Evolutionary conservation across 148 eudicot species (phyloP), one percentile per base, ranked within the genome.

Genomic region (Oxyria digyna): DNA sequence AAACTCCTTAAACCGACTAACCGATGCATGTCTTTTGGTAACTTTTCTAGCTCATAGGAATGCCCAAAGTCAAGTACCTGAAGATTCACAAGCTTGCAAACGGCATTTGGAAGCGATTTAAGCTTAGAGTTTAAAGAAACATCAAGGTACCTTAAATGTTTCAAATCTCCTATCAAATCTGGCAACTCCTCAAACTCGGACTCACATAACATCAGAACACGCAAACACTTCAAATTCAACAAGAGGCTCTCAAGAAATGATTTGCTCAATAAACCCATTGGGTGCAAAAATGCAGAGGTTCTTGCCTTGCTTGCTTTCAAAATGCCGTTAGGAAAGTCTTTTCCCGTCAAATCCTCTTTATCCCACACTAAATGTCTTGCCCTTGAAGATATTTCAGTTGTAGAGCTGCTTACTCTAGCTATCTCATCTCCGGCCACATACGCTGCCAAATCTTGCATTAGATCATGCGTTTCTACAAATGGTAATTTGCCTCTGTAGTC

Each of bases 381-480:
- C 17, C 64, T 68, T 12, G 73, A 78, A 23, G 84, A 71, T n/a
- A 80, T 62, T 6, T 32, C 57, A 14, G 40, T 38, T 15, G 72
- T 54, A 50, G 40, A 46, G 10, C 71, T 52, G 67, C 75, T 79
- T 52, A 81, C 67, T 62, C 11, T 73, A 11, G 71, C 67, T 52
- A 67, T 68, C 67, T 84, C 85, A 23, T 74, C 23, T 17, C 78
- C 82, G 3, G 79, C 59, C 40, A 85, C 74, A 13, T 78, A 78
- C n/a, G 62, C 64, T n/a, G 83, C 84, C 17, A 85, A 74, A 45
- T 82, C 84, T 23, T 75, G 84, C 35, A 82, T 71, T 21, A 82
- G 80, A 62, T 76, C 75, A 65, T 85, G 88, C 50, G 82, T 80
- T 69, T 71, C 77, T 18, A 75, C 76, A 62, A 74, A 73, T 46